Evolutionary conservation across 805 yeast species (phyloP), one percentile per base, ranked within the genome.

Genomic region (Pichia cabralensis): DNA sequence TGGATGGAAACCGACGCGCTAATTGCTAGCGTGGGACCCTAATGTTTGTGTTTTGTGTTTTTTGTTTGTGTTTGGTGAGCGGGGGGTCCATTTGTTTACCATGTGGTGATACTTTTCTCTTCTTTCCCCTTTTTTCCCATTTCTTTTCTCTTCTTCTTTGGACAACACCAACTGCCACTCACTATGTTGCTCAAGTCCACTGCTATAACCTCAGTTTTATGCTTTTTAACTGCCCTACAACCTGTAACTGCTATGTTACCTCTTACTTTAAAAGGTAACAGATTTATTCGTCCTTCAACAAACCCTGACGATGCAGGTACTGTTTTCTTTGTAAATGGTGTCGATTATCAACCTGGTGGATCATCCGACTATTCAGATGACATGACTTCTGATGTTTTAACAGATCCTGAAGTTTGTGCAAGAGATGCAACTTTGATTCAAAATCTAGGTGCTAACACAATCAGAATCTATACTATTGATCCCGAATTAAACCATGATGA

Each of bases 331-430:
- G 65, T 86, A 36, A 73, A 82, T 41, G 96, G 96, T 42, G 74
- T 88, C 26, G 96, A 85, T 58, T 88, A 88, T 58, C 94, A 84
- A 59, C 94, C 89, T 0, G 96, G 96, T 43, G 96, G 96, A 2
- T 78, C 95, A 1, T 81, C 94, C 1, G 68, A 62, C 13, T 74
- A 65, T 47, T 46, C 56, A 14, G 47, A 48, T 22, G 61, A 40
- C 29, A 44, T 40, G 30, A 52, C 32, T 1, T 44, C 52, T 11
- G 96, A 88, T 55, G 86, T 84, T 2, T 63, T 88, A 24, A 68
- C 86, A 11, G 82, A 84, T 47, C 67, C 72, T 2, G 72, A 67
- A 17, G 64, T 62, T 19, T 88, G 96, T 58, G 71, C 73, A 43
- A 74, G 96, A 56, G 96, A 88, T 55, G 82, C 86, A 25, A 71